phyloP scores from a whole-genome alignment of 1,284 basidiomycete genomes.

The Rhodotorula sp. region DNA sequence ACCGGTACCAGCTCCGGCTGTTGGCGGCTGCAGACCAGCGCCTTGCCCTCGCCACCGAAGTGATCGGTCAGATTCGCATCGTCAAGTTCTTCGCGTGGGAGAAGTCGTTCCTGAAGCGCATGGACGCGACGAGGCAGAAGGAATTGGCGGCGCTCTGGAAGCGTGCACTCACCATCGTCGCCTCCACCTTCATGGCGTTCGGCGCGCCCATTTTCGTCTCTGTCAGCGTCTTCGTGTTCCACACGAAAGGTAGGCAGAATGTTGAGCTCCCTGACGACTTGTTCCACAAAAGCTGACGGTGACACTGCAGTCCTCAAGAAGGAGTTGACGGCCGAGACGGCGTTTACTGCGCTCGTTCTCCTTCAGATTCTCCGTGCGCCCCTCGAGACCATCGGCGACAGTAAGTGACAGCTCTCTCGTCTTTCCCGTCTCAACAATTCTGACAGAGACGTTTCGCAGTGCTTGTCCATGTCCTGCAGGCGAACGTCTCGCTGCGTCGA shows the following conservation, averaged over 20 bases:
- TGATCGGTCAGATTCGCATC: slow-evolving; percentile 57
- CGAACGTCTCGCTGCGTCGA: slow-evolving; percentile 52
- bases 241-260: slow-evolving; percentile 47
- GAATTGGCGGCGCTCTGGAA: slow-evolving; percentile 54
- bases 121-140: slow-evolving; percentile 52
- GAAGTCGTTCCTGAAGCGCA: slow-evolving; percentile 53
- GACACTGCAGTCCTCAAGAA: slow-evolving; percentile 45
- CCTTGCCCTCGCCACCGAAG: slow-evolving; percentile 57
- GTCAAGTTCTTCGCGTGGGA: slow-evolving; percentile 51
- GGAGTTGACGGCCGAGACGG: slow-evolving; percentile 51
- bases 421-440: not conserved
- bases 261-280: too few species aligned
- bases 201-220: slow-evolving; percentile 39
- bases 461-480: slow-evolving; percentile 55
- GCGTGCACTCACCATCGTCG: slow-evolving; percentile 49
- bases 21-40: slow-evolving; percentile 57
- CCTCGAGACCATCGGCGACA: slow-evolving; percentile 42
- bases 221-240: slow-evolving; percentile 45
- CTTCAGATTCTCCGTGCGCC: slow-evolving; percentile 56
- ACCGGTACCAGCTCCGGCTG: slow-evolving; percentile 53
- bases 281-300: not conserved
- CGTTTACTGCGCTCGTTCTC: slow-evolving; percentile 57
- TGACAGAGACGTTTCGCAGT: slow-evolving; percentile 34
- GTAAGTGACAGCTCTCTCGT: slow-evolving; percentile 2
- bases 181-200: slow-evolving; percentile 50